These are phyloP conservation scores for Penicillium cinerascens DNA, from an alignment of 495 filamentous ascomycete genomes.

Conservation along the genomic window DNA sequence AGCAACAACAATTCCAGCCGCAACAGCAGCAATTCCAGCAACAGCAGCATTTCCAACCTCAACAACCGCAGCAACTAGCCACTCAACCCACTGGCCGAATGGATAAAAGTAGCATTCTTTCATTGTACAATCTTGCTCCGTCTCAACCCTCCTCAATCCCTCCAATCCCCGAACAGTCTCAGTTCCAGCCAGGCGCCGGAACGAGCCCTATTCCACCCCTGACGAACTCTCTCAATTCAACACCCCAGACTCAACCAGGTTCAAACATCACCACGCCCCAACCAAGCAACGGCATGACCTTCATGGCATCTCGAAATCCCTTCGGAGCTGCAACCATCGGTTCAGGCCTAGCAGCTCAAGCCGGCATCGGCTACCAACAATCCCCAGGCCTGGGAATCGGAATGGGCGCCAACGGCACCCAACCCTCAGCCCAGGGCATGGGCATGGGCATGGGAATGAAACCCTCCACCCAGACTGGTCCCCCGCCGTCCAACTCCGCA, in stretches of 20 bases:
- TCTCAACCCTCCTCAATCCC: slow-evolving; percentile 43
- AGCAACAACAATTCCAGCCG: slow-evolving; percentile 26
- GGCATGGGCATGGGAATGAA: slow-evolving; percentile 6
- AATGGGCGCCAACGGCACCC: slow-evolving; percentile 14
- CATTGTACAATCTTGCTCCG: slow-evolving; percentile 80
- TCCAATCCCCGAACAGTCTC: slow-evolving; percentile 32
- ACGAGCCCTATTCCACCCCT: slow-evolving; percentile 21
- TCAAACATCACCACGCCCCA: slow-evolving; percentile 30
- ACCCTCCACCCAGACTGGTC: slow-evolving; percentile 8
- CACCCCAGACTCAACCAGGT: slow-evolving; percentile 21
- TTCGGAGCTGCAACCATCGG: slow-evolving; percentile 17
- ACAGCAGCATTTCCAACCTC: slow-evolving; percentile 23
- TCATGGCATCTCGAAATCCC: slow-evolving; percentile 39
- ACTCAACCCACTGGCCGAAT: slow-evolving; percentile 48
- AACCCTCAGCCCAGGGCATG: slow-evolving; percentile 7
- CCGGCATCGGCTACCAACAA: slow-evolving; percentile 15
- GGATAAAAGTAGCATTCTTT: slow-evolving; percentile 83
- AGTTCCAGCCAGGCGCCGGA: slow-evolving; percentile 18
- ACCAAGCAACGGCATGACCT: slow-evolving; percentile 28
- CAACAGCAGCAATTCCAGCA: slow-evolving; percentile 22
- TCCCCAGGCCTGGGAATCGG: slow-evolving; percentile 21
- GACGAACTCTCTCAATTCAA: slow-evolving; percentile 21
- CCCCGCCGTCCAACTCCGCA: slow-evolving; percentile 7
- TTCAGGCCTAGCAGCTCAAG: slow-evolving; percentile 24
- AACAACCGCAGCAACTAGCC: slow-evolving; percentile 36